phyloP scores from a whole-genome alignment of 176 grass and related monocot genomes.

The Sorghum bicolor region Sorghum_bicolor_NCBIv3 NC_012879.2:6530001-6530500 shows the following conservation, averaged over 20 bases:
- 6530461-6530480: not conserved
- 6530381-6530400: too few relatives aligned
- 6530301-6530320: not conserved
- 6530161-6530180: not conserved
- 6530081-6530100: not conserved
- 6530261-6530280: not conserved
- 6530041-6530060: not conserved
- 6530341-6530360: not conserved
- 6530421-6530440: constrained; percentile 31
- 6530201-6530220: not conserved
- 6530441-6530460: constrained; percentile 17
- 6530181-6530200: not conserved
- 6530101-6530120: not conserved
- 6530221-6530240: not conserved
- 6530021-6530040: not conserved
- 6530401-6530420: not conserved
- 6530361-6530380: constrained; percentile 34
- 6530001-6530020: not conserved
- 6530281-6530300: constrained; percentile 36
- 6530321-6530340: not conserved
- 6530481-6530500: not conserved
- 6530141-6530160: not conserved
- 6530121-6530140: not conserved
- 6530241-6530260: not conserved
- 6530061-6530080: constrained; percentile 36